phyloP scores from a whole-genome alignment of 139 green algal genomes.

The Tetraselmis striata region DNA sequence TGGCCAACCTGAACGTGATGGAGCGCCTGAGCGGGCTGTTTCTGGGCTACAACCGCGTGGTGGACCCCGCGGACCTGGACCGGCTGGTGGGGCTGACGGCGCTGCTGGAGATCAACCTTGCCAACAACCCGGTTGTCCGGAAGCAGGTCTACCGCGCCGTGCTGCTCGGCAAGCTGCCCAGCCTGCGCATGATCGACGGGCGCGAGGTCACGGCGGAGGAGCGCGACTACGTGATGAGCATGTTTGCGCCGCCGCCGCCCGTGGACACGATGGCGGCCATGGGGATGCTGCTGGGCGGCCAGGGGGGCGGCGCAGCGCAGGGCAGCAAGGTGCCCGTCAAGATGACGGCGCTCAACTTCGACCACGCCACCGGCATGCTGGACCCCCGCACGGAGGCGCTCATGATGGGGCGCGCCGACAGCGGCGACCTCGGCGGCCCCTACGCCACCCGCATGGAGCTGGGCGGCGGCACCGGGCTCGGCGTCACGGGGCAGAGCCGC shows the following conservation, averaged over 20 bases:
- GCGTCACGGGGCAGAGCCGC: not conserved
- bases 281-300: not conserved
- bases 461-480: not conserved
- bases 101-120: constrained; percentile 50
- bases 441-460: not conserved
- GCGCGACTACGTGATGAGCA: not conserved
- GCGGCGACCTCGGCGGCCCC: not conserved
- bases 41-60: constrained; percentile 51
- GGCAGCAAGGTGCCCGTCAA: not conserved
- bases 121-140: constrained; percentile 49
- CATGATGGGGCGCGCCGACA: not conserved
- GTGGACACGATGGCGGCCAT: not conserved
- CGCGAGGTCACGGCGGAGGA: constrained; percentile 5
- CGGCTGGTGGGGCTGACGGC: constrained; percentile 27
- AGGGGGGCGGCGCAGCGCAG: too few relatives aligned
- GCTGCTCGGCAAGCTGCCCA: constrained; percentile 29
- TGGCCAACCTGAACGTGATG: constrained; percentile 23
- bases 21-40: constrained; percentile 34
- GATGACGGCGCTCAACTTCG: not conserved
- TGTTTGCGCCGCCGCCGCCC: not conserved
- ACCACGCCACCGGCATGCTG: not conserved
- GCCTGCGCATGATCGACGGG: constrained; percentile 33
- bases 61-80: constrained; percentile 47
- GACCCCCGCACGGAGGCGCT: not conserved
- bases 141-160: constrained; percentile 48